phyloP scores from a whole-genome alignment of 495 filamentous ascomycete species.

The Jackrogersella multiformis region DNA sequence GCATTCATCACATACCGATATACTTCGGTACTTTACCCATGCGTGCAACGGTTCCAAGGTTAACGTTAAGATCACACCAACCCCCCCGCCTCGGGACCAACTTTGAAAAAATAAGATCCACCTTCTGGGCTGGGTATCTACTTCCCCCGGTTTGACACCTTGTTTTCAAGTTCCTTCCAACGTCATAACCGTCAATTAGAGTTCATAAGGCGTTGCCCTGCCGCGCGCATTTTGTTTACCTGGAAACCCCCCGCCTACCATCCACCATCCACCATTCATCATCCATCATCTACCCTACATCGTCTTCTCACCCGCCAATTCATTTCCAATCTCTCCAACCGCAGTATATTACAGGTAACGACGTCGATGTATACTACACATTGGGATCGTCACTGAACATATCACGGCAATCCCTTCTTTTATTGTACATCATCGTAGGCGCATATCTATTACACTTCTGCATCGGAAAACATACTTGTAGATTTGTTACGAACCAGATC shows the following conservation, averaged over 20 bases:
- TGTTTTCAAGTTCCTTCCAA: neutral
- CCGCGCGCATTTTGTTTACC: slow-evolving; percentile 25
- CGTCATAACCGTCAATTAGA: slow-evolving; percentile 16
- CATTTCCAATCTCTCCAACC: neutral
- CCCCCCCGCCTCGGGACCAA: neutral
- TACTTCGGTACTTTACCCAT: neutral
- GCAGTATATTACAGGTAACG: neutral
- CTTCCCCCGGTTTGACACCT: slow-evolving; percentile 2
- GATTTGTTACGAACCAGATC: no score
- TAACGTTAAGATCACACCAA: neutral
- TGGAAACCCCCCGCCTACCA: neutral
- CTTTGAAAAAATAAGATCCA: no score
- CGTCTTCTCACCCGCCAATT: no score
- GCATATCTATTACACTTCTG: no score
- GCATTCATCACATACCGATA: no score
- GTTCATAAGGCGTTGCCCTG: slow-evolving; percentile 25
- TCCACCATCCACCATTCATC: neutral
- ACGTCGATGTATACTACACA: no score
- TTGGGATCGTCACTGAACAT: no score
- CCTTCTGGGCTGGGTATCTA: slow-evolving; percentile 1
- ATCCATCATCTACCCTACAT: no score
- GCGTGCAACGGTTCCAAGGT: neutral
- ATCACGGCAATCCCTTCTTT: no score
- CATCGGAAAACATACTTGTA: no score
- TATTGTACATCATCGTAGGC: no score